These are phyloP conservation scores for Amanita phalloides DNA, from an alignment of 768 basidiomycete genomes.

Conservation along the genomic window DNA sequence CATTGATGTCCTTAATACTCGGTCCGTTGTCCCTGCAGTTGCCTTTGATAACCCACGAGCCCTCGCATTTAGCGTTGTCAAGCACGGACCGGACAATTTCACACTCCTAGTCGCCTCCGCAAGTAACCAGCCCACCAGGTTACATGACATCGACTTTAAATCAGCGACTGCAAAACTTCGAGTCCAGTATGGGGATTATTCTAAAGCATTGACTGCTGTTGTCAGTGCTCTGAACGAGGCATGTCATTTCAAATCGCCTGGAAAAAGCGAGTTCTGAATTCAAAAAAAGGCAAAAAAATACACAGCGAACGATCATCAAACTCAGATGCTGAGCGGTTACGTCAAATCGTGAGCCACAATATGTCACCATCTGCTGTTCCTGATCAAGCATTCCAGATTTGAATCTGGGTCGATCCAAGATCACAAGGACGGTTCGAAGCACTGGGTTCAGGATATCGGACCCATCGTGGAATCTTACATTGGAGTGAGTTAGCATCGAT, in stretches of 20 bases:
- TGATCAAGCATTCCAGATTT: slow-evolving; percentile 36
- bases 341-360: slow-evolving; percentile 51
- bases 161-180: slow-evolving; percentile 39
- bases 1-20: slow-evolving; percentile 75
- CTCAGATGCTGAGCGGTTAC: slow-evolving; percentile 66
- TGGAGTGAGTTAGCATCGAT: slow-evolving; percentile 30
- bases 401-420: slow-evolving; percentile 67
- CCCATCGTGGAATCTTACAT: slow-evolving; percentile 86
- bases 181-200: slow-evolving; percentile 71
- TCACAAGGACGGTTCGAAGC: slow-evolving; percentile 65
- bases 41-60: background rate
- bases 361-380: background rate
- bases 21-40: slow-evolving; percentile 28
- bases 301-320: slow-evolving; percentile 63
- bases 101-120: slow-evolving; percentile 70
- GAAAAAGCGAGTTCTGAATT: background rate
- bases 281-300: slow-evolving; percentile 55
- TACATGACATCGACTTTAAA: slow-evolving; percentile 36
- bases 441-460: slow-evolving; percentile 83
- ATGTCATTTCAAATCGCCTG: background rate
- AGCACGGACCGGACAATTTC: slow-evolving; percentile 51
- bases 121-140: slow-evolving; percentile 23
- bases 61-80: slow-evolving; percentile 43
- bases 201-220: slow-evolving; percentile 40
- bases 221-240: slow-evolving; percentile 53